Evolutionary conservation across 2,329 filamentous ascomycete species (phyloP).

Genomic region (Cladosporium sphaerospermum): DNA sequence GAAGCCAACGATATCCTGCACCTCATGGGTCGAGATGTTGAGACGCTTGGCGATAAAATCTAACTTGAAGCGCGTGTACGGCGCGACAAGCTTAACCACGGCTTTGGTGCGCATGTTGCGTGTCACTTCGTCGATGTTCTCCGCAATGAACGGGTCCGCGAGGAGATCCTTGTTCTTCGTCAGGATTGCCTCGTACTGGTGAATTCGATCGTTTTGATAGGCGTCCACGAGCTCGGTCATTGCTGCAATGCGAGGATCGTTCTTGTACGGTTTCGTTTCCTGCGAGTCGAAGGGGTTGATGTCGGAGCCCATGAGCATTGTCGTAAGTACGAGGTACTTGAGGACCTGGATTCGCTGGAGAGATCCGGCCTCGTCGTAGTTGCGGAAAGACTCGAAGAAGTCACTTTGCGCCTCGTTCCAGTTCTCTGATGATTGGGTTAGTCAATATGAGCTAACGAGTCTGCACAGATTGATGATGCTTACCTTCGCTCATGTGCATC

Average conservation of each 20-base stretch:
- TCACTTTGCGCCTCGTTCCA: conserved; percentile 96
- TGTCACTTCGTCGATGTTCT: conserved; percentile 98
- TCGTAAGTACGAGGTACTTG: conserved; percentile 92
- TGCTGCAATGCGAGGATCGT: conserved; percentile 85
- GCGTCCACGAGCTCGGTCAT: conserved; percentile 98
- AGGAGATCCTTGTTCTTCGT: conserved; percentile 83
- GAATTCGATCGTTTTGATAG: conserved; percentile 92
- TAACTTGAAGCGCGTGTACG: conserved; percentile 87
- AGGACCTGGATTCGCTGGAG: conserved; percentile 94
- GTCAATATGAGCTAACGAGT: conserved; percentile 12
- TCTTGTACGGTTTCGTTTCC: conserved; percentile 97
- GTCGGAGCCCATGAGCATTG: conserved; percentile 96
- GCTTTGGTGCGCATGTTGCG: conserved; percentile 97
- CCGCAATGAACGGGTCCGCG: conserved; percentile 89
- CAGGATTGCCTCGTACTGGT: conserved; percentile 81
- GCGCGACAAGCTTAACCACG: conserved; percentile 84
- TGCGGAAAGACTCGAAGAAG: conserved; percentile 98
- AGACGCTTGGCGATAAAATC: conserved; percentile 83
- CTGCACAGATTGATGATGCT: conserved; percentile 27
- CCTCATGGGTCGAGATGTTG: conserved; percentile 76
- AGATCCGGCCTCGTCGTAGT: conserved; percentile 96
- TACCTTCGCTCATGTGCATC: conserved; percentile 96
- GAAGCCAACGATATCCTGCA: conserved; percentile 92
- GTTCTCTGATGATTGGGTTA: conserved; percentile 57
- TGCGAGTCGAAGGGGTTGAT: conserved; percentile 99